Percentiles rank a stretch among this genome's conserved stretches.
These are phyloP conservation scores for Clavispora asparagi DNA, from an alignment of 805 yeast species.

Conservation along the genomic window DNA sequence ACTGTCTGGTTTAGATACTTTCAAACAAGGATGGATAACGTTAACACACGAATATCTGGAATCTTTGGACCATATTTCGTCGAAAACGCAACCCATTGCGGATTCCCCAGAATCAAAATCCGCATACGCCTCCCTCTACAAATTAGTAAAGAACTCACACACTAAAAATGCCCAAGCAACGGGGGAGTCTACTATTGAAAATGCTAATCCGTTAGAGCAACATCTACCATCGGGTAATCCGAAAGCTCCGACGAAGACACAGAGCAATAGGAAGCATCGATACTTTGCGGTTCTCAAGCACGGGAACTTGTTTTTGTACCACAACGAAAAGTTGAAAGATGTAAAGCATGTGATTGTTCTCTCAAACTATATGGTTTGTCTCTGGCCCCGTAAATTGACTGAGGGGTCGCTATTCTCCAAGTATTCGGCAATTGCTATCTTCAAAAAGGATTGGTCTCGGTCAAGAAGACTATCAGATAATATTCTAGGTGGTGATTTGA, in stretches of 20 bases:
- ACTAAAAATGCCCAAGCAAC: neutral
- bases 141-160: constrained; percentile 40
- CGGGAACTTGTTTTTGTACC: constrained; percentile 83
- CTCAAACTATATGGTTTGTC: constrained; percentile 59
- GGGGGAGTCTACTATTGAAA: neutral
- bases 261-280: constrained; percentile 46
- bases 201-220: neutral
- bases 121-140: constrained; percentile 59
- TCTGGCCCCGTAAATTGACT: constrained; percentile 77
- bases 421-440: constrained; percentile 70
- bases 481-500: constrained; percentile 5
- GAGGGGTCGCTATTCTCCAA: constrained; percentile 82
- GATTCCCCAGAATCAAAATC: constrained; percentile 42
- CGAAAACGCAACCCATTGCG: constrained; percentile 36
- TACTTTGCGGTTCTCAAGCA: constrained; percentile 74
- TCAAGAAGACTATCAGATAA: constrained; percentile 16
- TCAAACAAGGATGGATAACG: constrained; percentile 71
- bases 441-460: constrained; percentile 41
- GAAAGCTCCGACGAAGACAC: constrained; percentile 5
- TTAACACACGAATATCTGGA: constrained; percentile 71
- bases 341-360: constrained; percentile 77
- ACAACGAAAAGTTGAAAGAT: constrained; percentile 58
- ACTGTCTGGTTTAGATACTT: constrained; percentile 59
- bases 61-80: constrained; percentile 43
- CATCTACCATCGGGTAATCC: neutral